Base-by-base conservation (phyloP, 2,329 filamentous ascomycete species). In the Fusarium sp. region DNA sequence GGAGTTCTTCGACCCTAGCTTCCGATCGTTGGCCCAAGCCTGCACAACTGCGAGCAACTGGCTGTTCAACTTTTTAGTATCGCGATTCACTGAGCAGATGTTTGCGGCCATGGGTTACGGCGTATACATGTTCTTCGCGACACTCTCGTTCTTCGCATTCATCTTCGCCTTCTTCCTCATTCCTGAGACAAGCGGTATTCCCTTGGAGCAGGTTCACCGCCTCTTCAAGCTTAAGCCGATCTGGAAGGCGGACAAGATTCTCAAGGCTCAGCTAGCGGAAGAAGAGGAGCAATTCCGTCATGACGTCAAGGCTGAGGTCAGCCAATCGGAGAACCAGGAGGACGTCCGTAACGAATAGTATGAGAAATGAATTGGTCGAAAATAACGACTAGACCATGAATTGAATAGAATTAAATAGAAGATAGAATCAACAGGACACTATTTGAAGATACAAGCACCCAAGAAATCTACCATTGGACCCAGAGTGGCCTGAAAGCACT, bases 21-120 rank as follows among this genome's bases (percentile, higher is more conserved):
- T 76, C 58, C 64, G 74, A 15, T 75, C 74, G 1, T 44, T 91
- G 6, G 88, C 87, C 0, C 88, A 90, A 72, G 88, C 88, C 1
- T 87, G 81, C 26, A 88, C 88, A 1, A 84, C 87, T 0, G 83
- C 84, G 0, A 86, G 83, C 71, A 88, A 89, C 71, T 89, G 87
- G 87, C 79, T 85, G 40, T 77, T 78, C 66, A 88, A 88, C 69
- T 88, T 88, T 77, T 80, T 88, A 56, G 84, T 88, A 54, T 81
- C 82, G 1, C 79, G 85, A 3, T 63, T 63, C 20, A 63, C 60
- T 3, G 60, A 63, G 36, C 60, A 63, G 3, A 87, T 87, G 84
- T 79, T 82, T 52, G 74, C 74, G 6, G 69, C 74, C 4, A 80
- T 82, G 76, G 78, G 79, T 3, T 87, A 84, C 61, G 86, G 86